Conservation (phyloP, 441 rosid genomes). For the Caryocar brasiliense region DNA sequence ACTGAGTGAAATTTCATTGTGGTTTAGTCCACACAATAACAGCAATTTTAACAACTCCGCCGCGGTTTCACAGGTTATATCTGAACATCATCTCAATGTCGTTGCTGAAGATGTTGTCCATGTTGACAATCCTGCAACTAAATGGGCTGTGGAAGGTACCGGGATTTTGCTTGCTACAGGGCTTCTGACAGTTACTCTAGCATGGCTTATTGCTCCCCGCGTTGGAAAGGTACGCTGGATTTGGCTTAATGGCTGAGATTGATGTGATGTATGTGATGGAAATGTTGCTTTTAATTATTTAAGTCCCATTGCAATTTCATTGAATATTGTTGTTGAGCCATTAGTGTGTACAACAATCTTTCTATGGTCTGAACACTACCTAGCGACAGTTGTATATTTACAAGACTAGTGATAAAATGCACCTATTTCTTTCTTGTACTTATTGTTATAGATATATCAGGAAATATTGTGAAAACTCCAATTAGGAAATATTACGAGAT, state of each 20-base stretch:
- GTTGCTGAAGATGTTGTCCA: conserved; percentile 39
- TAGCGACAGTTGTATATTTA: neutral
- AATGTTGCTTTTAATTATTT: neutral
- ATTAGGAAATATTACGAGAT: too few relatives aligned
- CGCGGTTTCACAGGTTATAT: conserved; percentile 43
- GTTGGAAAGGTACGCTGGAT: conserved; percentile 66
- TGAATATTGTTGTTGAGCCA: neutral
- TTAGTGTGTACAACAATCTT: too few relatives aligned
- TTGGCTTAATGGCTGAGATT: neutral
- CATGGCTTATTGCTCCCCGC: conserved; percentile 93
- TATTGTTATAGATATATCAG: too few relatives aligned
- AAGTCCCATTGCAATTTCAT: neutral
- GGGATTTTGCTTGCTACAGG: conserved; percentile 92
- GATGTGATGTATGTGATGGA: neutral
- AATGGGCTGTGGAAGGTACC: conserved; percentile 93
- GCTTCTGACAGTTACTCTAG: conserved; percentile 72
- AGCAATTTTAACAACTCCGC: conserved; percentile 21
- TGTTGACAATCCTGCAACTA: conserved; percentile 60
- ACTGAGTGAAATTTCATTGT: conserved; percentile 73
- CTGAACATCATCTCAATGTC: conserved; percentile 46
- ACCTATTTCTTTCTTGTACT: too few relatives aligned
- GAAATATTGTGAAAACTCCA: too few relatives aligned
- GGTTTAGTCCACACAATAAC: conserved; percentile 61
- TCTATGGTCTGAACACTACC: too few relatives aligned
- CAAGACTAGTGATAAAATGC: neutral